A percentile compares a stretch with the other conserved stretches of the same genome.
Conservation (phyloP, 495 filamentous ascomycete species). For the Aspergillus sclerotioniger region DNA sequence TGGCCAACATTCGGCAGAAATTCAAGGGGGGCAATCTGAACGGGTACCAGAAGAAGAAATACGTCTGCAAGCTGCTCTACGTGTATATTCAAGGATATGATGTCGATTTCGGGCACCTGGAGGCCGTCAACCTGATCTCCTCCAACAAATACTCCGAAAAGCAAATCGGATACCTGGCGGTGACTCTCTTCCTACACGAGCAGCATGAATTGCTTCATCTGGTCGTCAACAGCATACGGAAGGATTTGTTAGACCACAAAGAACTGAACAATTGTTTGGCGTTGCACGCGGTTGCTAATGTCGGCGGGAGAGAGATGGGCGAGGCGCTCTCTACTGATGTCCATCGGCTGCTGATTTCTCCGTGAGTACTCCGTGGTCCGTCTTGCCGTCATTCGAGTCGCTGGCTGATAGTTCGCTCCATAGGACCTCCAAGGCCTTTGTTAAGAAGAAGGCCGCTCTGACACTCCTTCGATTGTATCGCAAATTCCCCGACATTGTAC, state of each 20-base stretch:
- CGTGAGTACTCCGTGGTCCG: conserved; percentile 55
- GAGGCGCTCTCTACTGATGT: conserved; percentile 92
- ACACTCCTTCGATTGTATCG: conserved; percentile 95
- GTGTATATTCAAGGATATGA: conserved; percentile 99
- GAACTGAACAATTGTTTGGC: conserved; percentile 97
- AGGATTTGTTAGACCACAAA: conserved; percentile 91
- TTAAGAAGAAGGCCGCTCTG: conserved; percentile 98
- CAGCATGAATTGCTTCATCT: conserved; percentile 93
- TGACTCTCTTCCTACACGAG: conserved; percentile 96
- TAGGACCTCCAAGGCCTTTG: conserved; percentile 94
- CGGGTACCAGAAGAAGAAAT: conserved; percentile 99
- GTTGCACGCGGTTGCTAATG: conserved; percentile 98
- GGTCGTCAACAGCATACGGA: conserved; percentile 97
- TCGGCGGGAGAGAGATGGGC: conserved; percentile 94
- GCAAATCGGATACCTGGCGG: conserved; percentile 97
- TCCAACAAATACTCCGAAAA: conserved; percentile 98
- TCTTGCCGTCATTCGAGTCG: neutral
- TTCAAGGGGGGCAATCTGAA: conserved; percentile 79
- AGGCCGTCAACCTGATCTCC: conserved; percentile 96
- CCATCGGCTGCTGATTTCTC: conserved; percentile 90
- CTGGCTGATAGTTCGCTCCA: conserved; percentile 25
- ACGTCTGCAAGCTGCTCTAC: conserved; percentile 99
- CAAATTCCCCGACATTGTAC: conserved; percentile 88
- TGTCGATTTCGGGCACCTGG: conserved; percentile 97
- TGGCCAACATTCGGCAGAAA: conserved; percentile 89